Conservation (phyloP, 257 asterid species). For the Primulina tabacum region DNA sequence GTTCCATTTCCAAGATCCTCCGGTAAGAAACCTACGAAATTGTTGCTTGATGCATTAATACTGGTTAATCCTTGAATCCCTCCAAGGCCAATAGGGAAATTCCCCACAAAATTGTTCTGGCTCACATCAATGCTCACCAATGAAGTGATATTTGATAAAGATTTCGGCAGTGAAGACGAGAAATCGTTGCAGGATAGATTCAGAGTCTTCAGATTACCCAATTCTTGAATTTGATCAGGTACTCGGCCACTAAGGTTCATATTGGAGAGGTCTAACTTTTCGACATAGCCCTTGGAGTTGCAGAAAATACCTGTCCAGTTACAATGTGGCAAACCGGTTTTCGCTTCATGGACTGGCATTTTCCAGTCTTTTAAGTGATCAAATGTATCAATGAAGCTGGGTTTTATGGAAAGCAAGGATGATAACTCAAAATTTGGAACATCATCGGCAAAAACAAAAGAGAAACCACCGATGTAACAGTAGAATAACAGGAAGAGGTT, state of each 20-base stretch:
- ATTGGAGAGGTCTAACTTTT: constrained; percentile 57
- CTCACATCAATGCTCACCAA: constrained; percentile 55
- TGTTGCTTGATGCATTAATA: constrained; percentile 76
- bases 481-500: constrained; percentile 32
- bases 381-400: constrained; percentile 54
- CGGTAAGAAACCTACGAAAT: constrained; percentile 60
- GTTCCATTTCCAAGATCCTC: constrained; percentile 50
- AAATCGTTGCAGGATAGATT: constrained; percentile 52
- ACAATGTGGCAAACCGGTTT: constrained; percentile 35
- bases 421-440: constrained; percentile 33
- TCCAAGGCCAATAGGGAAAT: constrained; percentile 58
- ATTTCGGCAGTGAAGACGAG: constrained; percentile 37
- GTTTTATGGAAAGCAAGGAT: constrained; percentile 46
- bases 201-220: constrained; percentile 37
- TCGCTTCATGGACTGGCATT: constrained; percentile 10
- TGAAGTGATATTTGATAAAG: constrained; percentile 45
- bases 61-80: constrained; percentile 32
- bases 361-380: constrained; percentile 51
- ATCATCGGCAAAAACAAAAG: constrained; percentile 39
- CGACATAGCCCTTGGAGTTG: constrained; percentile 47
- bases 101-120: constrained; percentile 58
- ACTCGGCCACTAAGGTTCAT: constrained; percentile 65
- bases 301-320: constrained; percentile 64
- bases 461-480: constrained; percentile 52
- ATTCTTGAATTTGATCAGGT: constrained; percentile 43